phyloP scores from a whole-genome alignment of 2,329 filamentous ascomycete genomes.

The Lecanicillium sp. region DNA sequence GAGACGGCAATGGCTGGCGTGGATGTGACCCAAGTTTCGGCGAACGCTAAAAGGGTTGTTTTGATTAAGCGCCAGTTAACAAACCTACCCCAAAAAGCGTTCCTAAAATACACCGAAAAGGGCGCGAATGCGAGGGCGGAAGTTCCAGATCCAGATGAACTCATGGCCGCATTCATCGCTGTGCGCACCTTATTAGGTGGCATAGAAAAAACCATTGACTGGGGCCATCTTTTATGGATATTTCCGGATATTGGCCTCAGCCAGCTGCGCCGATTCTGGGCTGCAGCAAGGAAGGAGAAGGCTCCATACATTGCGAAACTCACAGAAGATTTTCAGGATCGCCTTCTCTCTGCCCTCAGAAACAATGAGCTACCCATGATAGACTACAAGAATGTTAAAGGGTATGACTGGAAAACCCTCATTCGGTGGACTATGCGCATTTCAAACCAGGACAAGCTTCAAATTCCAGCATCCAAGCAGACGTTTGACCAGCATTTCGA shows the following conservation, averaged over 20 bases:
- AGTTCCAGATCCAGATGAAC: slow-evolving; percentile 18
- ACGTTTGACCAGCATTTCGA: slow-evolving; percentile 36
- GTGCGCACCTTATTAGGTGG: slow-evolving; percentile 53
- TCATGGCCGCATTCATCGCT: slow-evolving; percentile 51
- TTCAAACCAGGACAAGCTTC: slow-evolving; percentile 33
- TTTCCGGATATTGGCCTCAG: slow-evolving; percentile 47
- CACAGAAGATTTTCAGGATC: slow-evolving; percentile 55
- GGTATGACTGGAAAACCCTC: slow-evolving; percentile 61
- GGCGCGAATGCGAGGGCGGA: too few species aligned
- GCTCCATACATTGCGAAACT: slow-evolving; percentile 43
- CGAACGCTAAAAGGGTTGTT: slow-evolving; percentile 16
- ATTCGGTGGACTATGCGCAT: slow-evolving; percentile 59
- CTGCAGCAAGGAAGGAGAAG: slow-evolving; percentile 40
- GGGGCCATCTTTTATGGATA: slow-evolving; percentile 48
- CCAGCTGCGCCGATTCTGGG: slow-evolving; percentile 49
- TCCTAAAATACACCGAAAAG: too few species aligned
- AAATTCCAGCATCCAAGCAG: slow-evolving; percentile 39
- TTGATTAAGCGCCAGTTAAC: slow-evolving; percentile 21
- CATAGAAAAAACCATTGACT: slow-evolving; percentile 51
- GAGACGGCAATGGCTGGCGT: too few species aligned
- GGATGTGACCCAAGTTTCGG: too few species aligned
- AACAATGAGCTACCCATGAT: slow-evolving; percentile 51
- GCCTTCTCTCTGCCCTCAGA: slow-evolving; percentile 60
- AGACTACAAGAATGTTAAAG: slow-evolving; percentile 53
- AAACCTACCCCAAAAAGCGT: slow-evolving; percentile 15